Percentiles rank a stretch among this genome's conserved stretches.
phyloP scores from a whole-genome alignment of 2,329 filamentous ascomycete genomes.

The Talaromyces albobiverticillius region DNA sequence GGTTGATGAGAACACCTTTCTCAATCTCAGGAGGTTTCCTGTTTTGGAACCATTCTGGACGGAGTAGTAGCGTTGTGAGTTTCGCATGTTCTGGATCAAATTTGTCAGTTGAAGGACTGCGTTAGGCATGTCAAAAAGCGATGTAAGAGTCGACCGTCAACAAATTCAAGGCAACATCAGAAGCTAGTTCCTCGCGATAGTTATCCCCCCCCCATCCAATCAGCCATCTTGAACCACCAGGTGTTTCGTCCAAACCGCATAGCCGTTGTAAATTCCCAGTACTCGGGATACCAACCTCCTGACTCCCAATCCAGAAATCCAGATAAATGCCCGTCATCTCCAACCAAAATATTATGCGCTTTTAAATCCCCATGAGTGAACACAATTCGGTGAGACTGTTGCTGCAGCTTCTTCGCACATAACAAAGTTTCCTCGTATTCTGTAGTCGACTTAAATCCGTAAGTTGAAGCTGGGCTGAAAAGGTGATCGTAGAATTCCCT shows the following conservation, averaged over 20 bases:
- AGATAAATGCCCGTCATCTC: conserved; percentile 21
- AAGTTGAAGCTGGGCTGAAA: conserved; percentile 18
- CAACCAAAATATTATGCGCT: conserved; percentile 23
- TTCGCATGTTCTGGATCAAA: too few species aligned
- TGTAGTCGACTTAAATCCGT: conserved; percentile 25
- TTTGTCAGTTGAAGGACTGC: too few species aligned
- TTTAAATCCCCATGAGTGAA: conserved; percentile 25
- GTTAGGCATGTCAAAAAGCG: too few species aligned
- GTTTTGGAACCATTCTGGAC: too few species aligned
- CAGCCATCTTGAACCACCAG: conserved; percentile 23
- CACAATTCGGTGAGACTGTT: conserved; percentile 20
- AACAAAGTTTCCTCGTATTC: conserved; percentile 25
- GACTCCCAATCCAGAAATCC: conserved; percentile 27
- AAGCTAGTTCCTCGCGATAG: conserved; percentile 19
- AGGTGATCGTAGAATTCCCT: conserved; percentile 30
- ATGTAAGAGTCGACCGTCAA: conserved; percentile 23
- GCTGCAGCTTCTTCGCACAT: conserved; percentile 20
- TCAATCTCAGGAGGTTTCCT: too few species aligned
- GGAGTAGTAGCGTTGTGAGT: too few species aligned
- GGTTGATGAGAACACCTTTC: too few species aligned
- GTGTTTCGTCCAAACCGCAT: conserved; percentile 21
- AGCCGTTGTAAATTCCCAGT: conserved; percentile 25
- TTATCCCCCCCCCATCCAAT: conserved; percentile 20
- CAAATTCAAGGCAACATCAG: conserved; percentile 19
- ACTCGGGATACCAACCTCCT: conserved; percentile 24